phyloP scores from a whole-genome alignment of 2,329 filamentous ascomycete species.

The Colletotrichum phormii region DNA sequence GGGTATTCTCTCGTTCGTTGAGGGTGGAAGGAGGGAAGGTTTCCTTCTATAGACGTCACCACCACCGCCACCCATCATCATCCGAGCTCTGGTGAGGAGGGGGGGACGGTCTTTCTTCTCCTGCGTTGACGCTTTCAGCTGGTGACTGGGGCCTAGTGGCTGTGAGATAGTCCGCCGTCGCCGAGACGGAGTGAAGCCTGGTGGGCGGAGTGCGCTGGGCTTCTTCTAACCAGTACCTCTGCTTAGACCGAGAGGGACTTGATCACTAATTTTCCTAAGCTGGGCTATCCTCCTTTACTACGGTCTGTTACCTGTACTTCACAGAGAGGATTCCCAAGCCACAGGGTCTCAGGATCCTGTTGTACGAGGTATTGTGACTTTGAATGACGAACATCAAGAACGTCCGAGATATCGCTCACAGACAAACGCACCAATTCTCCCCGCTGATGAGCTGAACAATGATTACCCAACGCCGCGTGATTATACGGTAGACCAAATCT shows the following conservation, averaged over 20 bases:
- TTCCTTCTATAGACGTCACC: conserved; percentile 2
- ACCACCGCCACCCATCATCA: background rate
- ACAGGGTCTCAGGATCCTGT: background rate
- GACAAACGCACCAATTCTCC: too few relatives aligned
- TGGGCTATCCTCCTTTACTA: background rate
- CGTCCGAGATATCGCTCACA: too few relatives aligned
- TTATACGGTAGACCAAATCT: background rate
- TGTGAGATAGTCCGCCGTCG: background rate
- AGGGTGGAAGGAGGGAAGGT: background rate
- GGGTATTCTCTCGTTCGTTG: background rate
- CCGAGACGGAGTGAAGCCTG: background rate
- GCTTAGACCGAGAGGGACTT: background rate
- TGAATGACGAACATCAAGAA: too few relatives aligned
- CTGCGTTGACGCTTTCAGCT: background rate
- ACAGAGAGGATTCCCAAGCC: background rate
- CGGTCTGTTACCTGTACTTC: background rate
- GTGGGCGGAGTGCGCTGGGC: background rate
- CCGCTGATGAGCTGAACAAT: too few relatives aligned
- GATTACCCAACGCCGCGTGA: background rate
- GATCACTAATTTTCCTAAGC: background rate
- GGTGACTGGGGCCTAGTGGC: background rate
- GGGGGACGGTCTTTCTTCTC: conserved; percentile 4
- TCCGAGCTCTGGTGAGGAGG: background rate
- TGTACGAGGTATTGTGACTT: too few relatives aligned
- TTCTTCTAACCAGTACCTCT: background rate